phyloP scores from a whole-genome alignment of 2,329 filamentous ascomycete species.

The Pyrenophora teres region DNA sequence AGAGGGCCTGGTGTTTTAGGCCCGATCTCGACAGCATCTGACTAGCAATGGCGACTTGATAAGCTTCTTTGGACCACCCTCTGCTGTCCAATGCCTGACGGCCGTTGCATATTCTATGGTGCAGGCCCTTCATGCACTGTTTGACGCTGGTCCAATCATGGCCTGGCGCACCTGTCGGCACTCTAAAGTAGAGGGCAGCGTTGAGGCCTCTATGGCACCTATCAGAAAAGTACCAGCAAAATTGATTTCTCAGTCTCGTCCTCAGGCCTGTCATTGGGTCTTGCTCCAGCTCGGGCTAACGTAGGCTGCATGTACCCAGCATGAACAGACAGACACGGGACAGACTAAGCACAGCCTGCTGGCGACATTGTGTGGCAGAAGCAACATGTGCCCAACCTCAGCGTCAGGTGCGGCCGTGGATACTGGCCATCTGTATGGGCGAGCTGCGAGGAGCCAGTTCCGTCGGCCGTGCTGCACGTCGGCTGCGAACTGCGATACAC shows the following conservation, averaged over 20 bases:
- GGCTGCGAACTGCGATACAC: slow-evolving; percentile 17
- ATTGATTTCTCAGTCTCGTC: slow-evolving; percentile 23
- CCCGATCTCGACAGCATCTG: slow-evolving; percentile 24
- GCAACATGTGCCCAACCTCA: slow-evolving; percentile 12
- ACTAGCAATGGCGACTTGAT: slow-evolving; percentile 32
- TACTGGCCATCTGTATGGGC: slow-evolving; percentile 7
- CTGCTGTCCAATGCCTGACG: slow-evolving; percentile 22
- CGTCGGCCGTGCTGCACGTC: slow-evolving; percentile 15
- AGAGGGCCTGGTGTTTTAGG: slow-evolving; percentile 13
- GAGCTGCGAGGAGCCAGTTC: slow-evolving; percentile 7
- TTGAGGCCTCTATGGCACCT: slow-evolving; percentile 2
- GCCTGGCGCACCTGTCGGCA: slow-evolving; percentile 24
- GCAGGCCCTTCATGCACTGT: slow-evolving; percentile 23
- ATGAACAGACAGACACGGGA: slow-evolving; percentile 50
- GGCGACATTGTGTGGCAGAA: slow-evolving; percentile 19
- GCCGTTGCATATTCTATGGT: slow-evolving; percentile 11
- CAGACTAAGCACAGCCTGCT: slow-evolving; percentile 26
- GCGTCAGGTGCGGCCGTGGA: slow-evolving; percentile 16
- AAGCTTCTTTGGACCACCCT: slow-evolving; percentile 36
- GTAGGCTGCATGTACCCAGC: slow-evolving; percentile 39
- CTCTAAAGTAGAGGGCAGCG: slow-evolving; percentile 17
- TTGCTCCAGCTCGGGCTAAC: slow-evolving; percentile 23
- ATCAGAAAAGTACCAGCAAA: slow-evolving; percentile 36
- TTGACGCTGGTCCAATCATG: slow-evolving; percentile 27
- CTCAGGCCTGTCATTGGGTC: slow-evolving; percentile 30